Evolutionary conservation across 225 moss, liverwort and hornwort species (phyloP).

Genomic region (Climacium dendroides): DNA sequence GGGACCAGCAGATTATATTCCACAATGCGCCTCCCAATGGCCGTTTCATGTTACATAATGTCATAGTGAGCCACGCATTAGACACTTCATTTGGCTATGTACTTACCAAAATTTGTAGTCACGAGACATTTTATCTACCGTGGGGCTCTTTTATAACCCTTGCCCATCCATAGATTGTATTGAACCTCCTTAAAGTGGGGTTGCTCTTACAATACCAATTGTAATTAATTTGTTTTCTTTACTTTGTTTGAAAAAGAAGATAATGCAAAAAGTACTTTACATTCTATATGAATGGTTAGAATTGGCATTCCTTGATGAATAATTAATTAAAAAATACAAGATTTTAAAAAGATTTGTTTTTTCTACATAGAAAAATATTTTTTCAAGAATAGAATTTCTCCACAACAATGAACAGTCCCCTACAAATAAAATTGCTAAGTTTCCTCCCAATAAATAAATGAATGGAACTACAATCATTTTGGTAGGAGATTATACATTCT

Average conservation of each 20-base stretch:
- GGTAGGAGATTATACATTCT: background rate
- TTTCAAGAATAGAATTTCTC: background rate
- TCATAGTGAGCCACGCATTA: too few species aligned
- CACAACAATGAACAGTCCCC: background rate
- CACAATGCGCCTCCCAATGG: too few species aligned
- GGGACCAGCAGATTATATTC: too few species aligned
- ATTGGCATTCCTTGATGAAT: background rate
- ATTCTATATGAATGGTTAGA: background rate
- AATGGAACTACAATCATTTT: background rate
- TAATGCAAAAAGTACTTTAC: background rate
- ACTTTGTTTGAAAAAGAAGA: background rate
- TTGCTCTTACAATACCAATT: background rate
- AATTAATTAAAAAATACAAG: background rate
- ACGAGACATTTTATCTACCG: too few species aligned
- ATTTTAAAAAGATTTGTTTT: background rate
- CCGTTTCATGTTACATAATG: too few species aligned
- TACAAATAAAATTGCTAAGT: background rate
- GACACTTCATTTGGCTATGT: too few species aligned
- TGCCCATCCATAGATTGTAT: too few species aligned
- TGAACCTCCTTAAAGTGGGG: too few species aligned
- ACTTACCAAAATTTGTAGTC: too few species aligned
- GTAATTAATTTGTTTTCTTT: background rate
- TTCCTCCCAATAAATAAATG: too few species aligned
- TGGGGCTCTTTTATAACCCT: too few species aligned
- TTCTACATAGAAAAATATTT: background rate